Conservation (phyloP, 2,329 filamentous ascomycete species). For the Paecilomyces sp. region DNA sequence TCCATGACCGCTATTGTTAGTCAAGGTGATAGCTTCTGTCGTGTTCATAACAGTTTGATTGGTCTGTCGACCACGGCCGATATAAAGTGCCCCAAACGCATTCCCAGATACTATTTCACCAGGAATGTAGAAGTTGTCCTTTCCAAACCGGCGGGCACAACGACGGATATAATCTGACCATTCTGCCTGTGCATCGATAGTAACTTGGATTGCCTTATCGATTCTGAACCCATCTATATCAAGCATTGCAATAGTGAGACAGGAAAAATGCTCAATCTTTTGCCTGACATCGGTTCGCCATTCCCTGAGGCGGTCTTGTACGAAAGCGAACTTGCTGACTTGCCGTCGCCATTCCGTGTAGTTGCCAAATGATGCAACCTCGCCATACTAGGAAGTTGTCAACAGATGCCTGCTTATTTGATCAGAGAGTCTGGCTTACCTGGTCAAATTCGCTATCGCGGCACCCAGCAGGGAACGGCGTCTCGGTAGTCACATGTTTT, state of each 20-base stretch:
- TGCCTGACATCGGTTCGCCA: conserved; percentile 49
- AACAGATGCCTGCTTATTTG: not conserved
- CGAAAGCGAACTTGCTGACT: conserved; percentile 54
- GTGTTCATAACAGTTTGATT: conserved; percentile 37
- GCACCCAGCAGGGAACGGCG: conserved; percentile 42
- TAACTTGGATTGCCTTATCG: conserved; percentile 55
- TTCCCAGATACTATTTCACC: conserved; percentile 55
- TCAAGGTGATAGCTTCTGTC: conserved; percentile 38
- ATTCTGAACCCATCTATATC: conserved; percentile 57
- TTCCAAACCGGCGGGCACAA: conserved; percentile 47
- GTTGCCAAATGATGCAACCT: conserved; percentile 51
- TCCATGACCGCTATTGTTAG: conserved; percentile 26
- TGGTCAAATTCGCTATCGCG: conserved; percentile 53
- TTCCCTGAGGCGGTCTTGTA: conserved; percentile 56
- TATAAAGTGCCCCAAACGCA: conserved; percentile 48
- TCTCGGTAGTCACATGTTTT: conserved; percentile 32
- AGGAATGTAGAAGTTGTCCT: conserved; percentile 54
- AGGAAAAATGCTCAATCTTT: conserved; percentile 52
- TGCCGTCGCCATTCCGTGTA: conserved; percentile 54
- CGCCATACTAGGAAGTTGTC: conserved; percentile 41
- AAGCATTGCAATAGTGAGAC: conserved; percentile 49
- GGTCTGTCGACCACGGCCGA: conserved; percentile 51
- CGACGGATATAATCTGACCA: conserved; percentile 44
- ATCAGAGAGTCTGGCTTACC: not conserved
- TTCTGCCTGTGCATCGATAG: conserved; percentile 51